Evolutionary conservation across 1,284 basidiomycete species (phyloP).

Genomic region (Ceratobasidium sp.): DNA sequence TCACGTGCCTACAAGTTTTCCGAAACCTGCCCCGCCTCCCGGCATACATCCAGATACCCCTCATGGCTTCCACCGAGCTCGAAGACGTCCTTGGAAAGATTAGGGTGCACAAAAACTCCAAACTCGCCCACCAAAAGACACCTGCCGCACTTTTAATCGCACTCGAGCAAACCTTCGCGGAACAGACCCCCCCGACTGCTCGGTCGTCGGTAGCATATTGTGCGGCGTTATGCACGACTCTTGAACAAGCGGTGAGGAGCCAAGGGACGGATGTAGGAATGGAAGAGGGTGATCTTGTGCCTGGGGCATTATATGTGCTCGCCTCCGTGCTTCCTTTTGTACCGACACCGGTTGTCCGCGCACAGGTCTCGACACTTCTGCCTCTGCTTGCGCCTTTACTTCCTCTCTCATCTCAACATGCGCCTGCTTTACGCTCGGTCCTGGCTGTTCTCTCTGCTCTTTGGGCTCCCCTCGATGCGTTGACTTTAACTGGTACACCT

Average conservation of each 20-base stretch:
- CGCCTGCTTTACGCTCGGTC: slow-evolving; percentile 80
- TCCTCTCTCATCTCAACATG: slow-evolving; percentile 65
- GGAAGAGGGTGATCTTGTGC: slow-evolving; percentile 86
- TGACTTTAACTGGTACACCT: slow-evolving; percentile 75
- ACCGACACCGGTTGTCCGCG: slow-evolving; percentile 77
- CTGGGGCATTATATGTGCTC: slow-evolving; percentile 91
- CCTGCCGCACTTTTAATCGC: slow-evolving; percentile 91
- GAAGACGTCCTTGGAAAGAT: slow-evolving; percentile 82
- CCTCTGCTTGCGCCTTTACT: slow-evolving; percentile 85
- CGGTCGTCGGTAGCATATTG: slow-evolving; percentile 88
- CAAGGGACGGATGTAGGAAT: slow-evolving; percentile 66
- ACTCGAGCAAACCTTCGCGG: slow-evolving; percentile 88
- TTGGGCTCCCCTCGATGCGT: slow-evolving; percentile 75
- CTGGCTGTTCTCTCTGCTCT: slow-evolving; percentile 79
- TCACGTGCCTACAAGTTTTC: slow-evolving; percentile 38
- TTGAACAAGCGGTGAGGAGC: slow-evolving; percentile 79
- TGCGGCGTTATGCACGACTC: slow-evolving; percentile 83
- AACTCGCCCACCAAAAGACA: slow-evolving; percentile 87
- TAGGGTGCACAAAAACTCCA: slow-evolving; percentile 85
- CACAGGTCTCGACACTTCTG: slow-evolving; percentile 74
- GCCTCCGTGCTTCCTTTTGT: slow-evolving; percentile 82
- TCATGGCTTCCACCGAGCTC: slow-evolving; percentile 40
- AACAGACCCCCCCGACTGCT: slow-evolving; percentile 72
- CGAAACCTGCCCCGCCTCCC: background rate
- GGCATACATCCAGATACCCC: slow-evolving; percentile 12